Base-by-base conservation (phyloP, 2,329 filamentous ascomycete genomes). In the Graphilbum fragrans region DNA sequence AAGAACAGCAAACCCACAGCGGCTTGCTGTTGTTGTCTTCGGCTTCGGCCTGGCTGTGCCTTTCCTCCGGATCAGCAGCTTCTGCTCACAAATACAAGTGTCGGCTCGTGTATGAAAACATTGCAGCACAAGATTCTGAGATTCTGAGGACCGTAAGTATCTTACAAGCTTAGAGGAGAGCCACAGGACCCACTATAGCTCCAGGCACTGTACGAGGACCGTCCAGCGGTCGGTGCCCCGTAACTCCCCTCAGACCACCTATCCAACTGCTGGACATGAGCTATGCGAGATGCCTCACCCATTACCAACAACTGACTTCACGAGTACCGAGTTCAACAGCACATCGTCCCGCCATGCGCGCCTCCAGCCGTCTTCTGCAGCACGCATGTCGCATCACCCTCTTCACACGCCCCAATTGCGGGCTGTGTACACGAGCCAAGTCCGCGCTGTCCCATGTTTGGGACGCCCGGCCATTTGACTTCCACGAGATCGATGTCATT, bases 391-490 rank as follows among this genome's bases (percentile, higher is more conserved):
- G 80, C 44, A 79, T 88, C 52, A 88, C 84, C 0, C 66, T 88
- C 25, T 88, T 88, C 58, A 85, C 79, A 3, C 74, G 84, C 34
- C 65, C 74, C 29, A 78, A 78, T 45, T 90, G 84, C 57, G 76
- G 76, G 0, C 68, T 90, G 4, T 90, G 84, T 54, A 66, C 67
- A 19, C 69, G 78, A 39, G 83, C 82, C 6, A 83, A 80, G 54
- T 65, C 66, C 7, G 79, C 81, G 2, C 65, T 90, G 20, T 79
- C 77, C 3, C 65, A 74, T 10, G 80, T 87, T 9, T 81, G 75
- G 72, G 73, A 82, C 43, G 59, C 63, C 22, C 65, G 79, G 21
- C 79, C 78, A 0, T 86, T 88, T 58, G 69, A 69, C 17, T 86
- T 77, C 58, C 65, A 67, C 8, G 81, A 87, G 57, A 66, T 85